Base-by-base conservation (phyloP, 768 basidiomycete genomes). In the Sporobolomyces phaffii region DNA sequence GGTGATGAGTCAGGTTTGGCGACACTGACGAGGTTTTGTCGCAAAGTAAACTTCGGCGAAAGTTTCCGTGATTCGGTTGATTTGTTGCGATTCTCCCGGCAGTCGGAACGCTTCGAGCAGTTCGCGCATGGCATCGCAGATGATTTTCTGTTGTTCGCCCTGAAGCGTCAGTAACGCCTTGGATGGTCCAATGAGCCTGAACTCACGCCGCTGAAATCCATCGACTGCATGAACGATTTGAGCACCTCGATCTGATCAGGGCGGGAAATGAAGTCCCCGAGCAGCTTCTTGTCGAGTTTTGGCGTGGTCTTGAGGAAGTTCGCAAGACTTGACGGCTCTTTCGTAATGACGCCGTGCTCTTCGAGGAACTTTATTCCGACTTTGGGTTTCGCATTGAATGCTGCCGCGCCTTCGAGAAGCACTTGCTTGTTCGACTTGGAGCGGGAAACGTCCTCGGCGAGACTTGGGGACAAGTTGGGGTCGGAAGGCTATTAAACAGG, bases 71-170 rank as follows among this genome's bases (percentile, higher is more conserved):
- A 99, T 96, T 7, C 93, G 83, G 24, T 84, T 80, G 68, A 99
- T 99, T 69, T 96, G 96, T 75, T 97, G 93, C 10, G 90, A 75
- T 76, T 99, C 96, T 58, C 96, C 96, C 1, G 96, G 96, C 43
- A 99, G 81, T 62, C 96, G 84, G 81, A 99, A 97, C 9, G 86
- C 82, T 76, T 98, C 96, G 14, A 99, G 81, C 63, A 98, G 79
- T 75, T 97, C 92, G 28, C 96, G 85, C 87, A 99, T 87, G 2
- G 92, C 94, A 66, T 99, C 96, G 20, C 91, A 92, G 66, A 96
- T 83, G 20, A 87, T 84, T 88, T 94, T 94, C 92, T 97, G 70
- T 26, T 13, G 22, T 20, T 14, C 41, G 22, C n/a, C 2, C 28
- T 17, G 24, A 14, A 22, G 10, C 14, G 1, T 24, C n/a, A 18